Evolutionary conservation across 1,139 yeast species (phyloP), one percentile per base, ranked within the genome.

Genomic region (Arxiozyma heterogenica): DNA sequence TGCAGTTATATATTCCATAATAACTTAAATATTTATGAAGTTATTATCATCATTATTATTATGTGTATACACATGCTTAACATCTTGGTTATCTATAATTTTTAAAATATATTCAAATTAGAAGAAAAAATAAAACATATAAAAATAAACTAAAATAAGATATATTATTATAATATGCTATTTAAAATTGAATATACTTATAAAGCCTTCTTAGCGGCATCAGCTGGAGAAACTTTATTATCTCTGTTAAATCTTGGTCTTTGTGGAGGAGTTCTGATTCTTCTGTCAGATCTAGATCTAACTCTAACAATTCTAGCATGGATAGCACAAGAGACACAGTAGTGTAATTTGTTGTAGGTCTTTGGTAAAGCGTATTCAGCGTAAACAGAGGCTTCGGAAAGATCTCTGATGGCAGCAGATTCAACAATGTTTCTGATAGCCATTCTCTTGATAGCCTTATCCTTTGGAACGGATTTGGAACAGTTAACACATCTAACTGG

Each of bases 401-500:
- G 84, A 80, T 93, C 99, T 84, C 99, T 90, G 75, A 93, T 95
- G 74, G 98, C 98, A 76, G 98, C 98, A 71, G 97, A 94, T 83
- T 93, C 99, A 73, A 93, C 99, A 93, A 93, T 93, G 95, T 94
- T 94, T 84, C 98, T 89, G 86, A 93, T 86, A 78, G 96, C 90
- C 84, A 93, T 95, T 83, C 98, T 89, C 94, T 94, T 93, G 90
- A 94, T 93, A 80, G 98, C 97, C 88, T 93, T 94, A 79, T 93
- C 98, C 89, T 93, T 94, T 75, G 99, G 98, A 72, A 93, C 96
- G 83, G 95, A 88, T 80, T 95, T 90, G 73, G 97, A 88, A 82
- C 99, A 93, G 97, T 93, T 93, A 76, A 91, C 87, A 84, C 99
- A 93, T 86, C 99, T 91, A 75, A 93, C 97, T 76, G 96, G 95